Evolutionary conservation across 2,329 filamentous ascomycete species (phyloP).

Genomic region (Lachnellula arida): DNA sequence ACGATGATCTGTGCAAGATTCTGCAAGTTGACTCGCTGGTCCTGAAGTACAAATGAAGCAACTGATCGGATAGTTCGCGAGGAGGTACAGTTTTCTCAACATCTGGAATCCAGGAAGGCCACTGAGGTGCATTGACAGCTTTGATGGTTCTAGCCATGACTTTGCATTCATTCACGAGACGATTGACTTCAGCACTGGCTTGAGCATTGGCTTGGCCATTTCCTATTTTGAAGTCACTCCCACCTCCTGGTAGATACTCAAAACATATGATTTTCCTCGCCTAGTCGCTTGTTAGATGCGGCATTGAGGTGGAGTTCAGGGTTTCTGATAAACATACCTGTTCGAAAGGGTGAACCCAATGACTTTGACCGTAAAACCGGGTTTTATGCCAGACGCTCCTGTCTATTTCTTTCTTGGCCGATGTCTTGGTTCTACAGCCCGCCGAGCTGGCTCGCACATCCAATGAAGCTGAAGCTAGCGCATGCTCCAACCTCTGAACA

Average conservation of each 20-base stretch:
- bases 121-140: slow-evolving; percentile 6
- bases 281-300: not conserved
- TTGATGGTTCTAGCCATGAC: slow-evolving; percentile 17
- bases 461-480: slow-evolving; percentile 1
- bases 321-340: slow-evolving; percentile 11
- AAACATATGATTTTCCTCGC: slow-evolving; percentile 5
- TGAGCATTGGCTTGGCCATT: slow-evolving; percentile 1
- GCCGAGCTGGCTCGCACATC: not conserved
- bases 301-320: not conserved
- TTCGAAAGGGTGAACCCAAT: slow-evolving; percentile 26
- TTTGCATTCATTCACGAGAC: slow-evolving; percentile 19
- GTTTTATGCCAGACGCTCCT: slow-evolving; percentile 23
- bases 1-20: slow-evolving; percentile 43
- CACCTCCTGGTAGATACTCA: not conserved
- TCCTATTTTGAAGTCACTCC: not conserved
- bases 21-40: slow-evolving; percentile 40
- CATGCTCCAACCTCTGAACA: slow-evolving; percentile 7
- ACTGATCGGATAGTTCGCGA: slow-evolving; percentile 30
- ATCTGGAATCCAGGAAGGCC: slow-evolving; percentile 8
- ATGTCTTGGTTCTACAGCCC: not conserved
- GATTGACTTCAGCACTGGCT: not conserved
- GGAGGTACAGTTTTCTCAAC: slow-evolving; percentile 17
- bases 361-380: slow-evolving; percentile 23
- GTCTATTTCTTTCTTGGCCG: slow-evolving; percentile 3
- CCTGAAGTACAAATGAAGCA: slow-evolving; percentile 39